Base-by-base conservation (phyloP, 129 eudicot species). In the Daucus carota region DNA sequence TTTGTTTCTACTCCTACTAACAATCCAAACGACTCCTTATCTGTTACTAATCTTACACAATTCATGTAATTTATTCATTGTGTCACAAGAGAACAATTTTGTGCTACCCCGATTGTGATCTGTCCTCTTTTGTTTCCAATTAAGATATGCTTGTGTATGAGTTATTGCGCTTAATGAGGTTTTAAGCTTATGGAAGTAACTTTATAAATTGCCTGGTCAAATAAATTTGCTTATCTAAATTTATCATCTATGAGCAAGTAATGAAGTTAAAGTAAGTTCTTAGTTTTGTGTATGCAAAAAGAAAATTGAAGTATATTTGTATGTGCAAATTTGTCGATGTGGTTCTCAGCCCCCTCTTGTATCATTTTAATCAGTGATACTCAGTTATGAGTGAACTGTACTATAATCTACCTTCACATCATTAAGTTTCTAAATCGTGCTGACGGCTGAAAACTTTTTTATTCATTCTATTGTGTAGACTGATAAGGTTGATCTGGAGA, bases 401-500 rank as follows among this genome's bases (percentile, higher is more conserved):
- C 29, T 54, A 63, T 63, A 33, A 63, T 26, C 29, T 63, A 26
- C 36, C 29, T 62, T 63, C 14, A 63, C 40, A 13, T 63, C 22
- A 29, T 13, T 29, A 29, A 29, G 22, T 26, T 63, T 5, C 8
- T 63, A 29, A 63, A 28, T 63, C 6, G 13, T 24, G 29, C 57
- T 43, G 38, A 42, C 47, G 8, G 11, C 54, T 43, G 36, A 43
- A 72, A 24, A 72, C 18, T 42, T 70, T 1, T 13, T 63, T 63
- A 16, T 63, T 29, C 4, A 40, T 32, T 69, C 78, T 76, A 38
- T 72, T 77, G 57, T 95, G 73, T 85, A 95, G 99, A 91, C 99
- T 79, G 99, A 95, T 80, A 95, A 95, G 84, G 99, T 95, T 73
- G 99, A 95, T 81, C 77, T 95, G 63, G 99, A 95, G 92, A 95